Percentiles rank a stretch among this genome's conserved stretches.
phyloP scores from a whole-genome alignment of 1,284 basidiomycete genomes.

The Cutaneotrichosporon sp. region DNA sequence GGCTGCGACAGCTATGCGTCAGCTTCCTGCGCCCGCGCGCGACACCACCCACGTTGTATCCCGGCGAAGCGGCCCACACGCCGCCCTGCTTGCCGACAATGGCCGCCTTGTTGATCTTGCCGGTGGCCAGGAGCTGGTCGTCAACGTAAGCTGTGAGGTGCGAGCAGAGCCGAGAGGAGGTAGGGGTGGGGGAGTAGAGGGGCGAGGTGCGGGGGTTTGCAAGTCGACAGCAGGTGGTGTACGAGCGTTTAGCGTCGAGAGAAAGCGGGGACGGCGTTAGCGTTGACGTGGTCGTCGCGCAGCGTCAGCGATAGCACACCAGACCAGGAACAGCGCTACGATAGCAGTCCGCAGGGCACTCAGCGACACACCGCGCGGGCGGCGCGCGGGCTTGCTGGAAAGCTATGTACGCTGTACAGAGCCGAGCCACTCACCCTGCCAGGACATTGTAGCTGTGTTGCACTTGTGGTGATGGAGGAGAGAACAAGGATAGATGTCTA shows the following conservation, averaged over 20 bases:
- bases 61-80: conserved; percentile 73
- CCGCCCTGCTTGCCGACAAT: conserved; percentile 82
- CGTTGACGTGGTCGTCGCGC: no score
- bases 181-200: neutral
- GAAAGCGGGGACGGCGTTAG: no score
- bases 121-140: conserved; percentile 70
- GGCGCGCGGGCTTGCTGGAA: no score
- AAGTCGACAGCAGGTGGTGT: no score
- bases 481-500: neutral
- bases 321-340: no score
- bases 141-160: conserved; percentile 73
- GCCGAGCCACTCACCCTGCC: conserved; percentile 18
- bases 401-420: no score
- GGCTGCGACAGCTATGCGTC: conserved; percentile 60
- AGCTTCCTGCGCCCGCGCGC: conserved; percentile 6
- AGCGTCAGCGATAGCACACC: no score
- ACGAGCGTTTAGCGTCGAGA: no score
- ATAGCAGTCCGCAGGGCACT: no score
- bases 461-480: neutral
- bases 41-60: conserved; percentile 70
- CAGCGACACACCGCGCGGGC: no score
- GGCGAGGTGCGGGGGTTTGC: neutral
- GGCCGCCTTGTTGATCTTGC: conserved; percentile 70
- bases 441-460: conserved; percentile 12
- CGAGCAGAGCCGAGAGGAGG: neutral